Evolutionary conservation across 805 yeast genomes (phyloP), one percentile per base, ranked within the genome.

Genomic region (Candida easanensis): DNA sequence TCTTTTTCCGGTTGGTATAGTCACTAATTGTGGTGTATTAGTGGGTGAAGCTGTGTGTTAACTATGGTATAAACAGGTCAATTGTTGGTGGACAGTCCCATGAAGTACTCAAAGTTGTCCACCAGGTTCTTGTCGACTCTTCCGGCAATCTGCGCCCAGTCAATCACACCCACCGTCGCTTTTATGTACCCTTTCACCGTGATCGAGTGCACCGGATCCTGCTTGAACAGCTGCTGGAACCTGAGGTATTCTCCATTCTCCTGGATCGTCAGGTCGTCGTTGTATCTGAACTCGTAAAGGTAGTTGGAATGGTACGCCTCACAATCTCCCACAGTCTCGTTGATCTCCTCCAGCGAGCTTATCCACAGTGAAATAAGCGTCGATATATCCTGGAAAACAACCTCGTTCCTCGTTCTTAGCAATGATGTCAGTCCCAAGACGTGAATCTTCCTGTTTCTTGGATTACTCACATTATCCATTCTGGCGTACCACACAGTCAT

Each of bases 391-490:
- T 57, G 49, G 37, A 65, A 49, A 13, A 66, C 52, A 1, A 59
- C 52, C 2, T 55, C 46, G 19, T 58, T 48, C 2, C 68, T 68
- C 1, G 73, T 64, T 22, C 71, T 62, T 11, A 77, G 52, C 39
- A 84, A 52, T 10, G 81, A 64, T 3, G 83, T 65, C 8, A 85
- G 60, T 0, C 87, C 93, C 45, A 87, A 60, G 3, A 81, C 65
- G 50, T 76, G 79, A 40, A 83, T 66, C 61, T 91, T 91, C 48
- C 84, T 79, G 51, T 80, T 78, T 46, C 87, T 73, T 1, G 95
- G 90, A 54, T 82, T 88, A 33, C 84, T 85, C 44, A 86, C 77
- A 50, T 61, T 58, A 22, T 69, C 66, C 47, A 74, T 61, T 70
- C 79, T 75, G 20, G 70, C 66, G 32, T 69, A 63, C 68, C 75